These are phyloP conservation scores for Cadophora luteo-olivacea DNA, from an alignment of 2,329 filamentous ascomycete genomes.

Conservation along the genomic window DNA sequence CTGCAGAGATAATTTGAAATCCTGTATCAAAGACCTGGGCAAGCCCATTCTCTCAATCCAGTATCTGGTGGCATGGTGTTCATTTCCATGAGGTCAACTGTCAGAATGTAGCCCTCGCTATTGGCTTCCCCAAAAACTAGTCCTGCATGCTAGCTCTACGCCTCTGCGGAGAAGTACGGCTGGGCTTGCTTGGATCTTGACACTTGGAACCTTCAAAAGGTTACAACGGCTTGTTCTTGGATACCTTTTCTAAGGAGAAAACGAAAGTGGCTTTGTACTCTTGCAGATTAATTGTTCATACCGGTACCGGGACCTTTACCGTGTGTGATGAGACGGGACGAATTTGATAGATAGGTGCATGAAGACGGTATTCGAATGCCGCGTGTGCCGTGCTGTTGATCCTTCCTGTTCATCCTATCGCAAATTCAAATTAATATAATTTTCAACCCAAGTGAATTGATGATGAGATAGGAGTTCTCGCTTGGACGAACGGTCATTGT, in stretches of 20 bases:
- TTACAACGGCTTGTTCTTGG: background rate
- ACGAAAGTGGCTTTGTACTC: background rate
- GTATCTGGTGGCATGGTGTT: background rate
- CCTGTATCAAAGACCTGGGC: background rate
- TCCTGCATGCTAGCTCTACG: constrained; percentile 6
- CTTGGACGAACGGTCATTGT: constrained; percentile 1
- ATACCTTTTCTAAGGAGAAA: background rate
- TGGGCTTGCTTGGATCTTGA: background rate
- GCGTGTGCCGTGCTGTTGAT: background rate
- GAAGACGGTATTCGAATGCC: constrained; percentile 1
- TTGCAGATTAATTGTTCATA: background rate
- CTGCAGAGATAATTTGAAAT: background rate
- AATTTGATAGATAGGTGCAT: background rate
- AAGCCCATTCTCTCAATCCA: background rate
- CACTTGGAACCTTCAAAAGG: background rate
- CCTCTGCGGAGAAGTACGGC: constrained; percentile 13
- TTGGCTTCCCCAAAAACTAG: constrained; percentile 14
- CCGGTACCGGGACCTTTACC: background rate
- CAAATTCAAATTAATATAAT: background rate
- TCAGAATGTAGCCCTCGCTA: background rate
- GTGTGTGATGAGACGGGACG: background rate
- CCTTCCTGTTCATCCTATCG: background rate
- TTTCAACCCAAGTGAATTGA: too few species aligned
- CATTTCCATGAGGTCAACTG: constrained; percentile 6
- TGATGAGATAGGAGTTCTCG: background rate